Base-by-base conservation (phyloP, 2,329 filamentous ascomycete genomes). In the Fusarium staphyleae region DNA sequence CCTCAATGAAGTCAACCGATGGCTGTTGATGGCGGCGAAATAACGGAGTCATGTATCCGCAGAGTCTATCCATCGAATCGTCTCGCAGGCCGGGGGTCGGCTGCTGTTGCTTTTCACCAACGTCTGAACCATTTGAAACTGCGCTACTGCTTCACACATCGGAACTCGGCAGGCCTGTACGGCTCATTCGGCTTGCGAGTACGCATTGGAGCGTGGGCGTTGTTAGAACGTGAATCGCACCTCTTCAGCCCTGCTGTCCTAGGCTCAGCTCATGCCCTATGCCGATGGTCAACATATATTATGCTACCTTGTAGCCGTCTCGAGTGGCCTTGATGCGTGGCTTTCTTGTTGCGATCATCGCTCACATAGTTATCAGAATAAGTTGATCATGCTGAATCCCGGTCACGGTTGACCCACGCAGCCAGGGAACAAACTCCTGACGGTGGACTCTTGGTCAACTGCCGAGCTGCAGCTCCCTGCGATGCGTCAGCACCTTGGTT, bases 401-500 rank as follows among this genome's bases (percentile, higher is more conserved):
- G 26, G 34, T n/a, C 34, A 29, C 16, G 32, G 29, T 19, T 34
- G 41, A 30, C 47, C 45, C 50, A 44, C 48, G 46, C 37, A n/a
- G 35, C 39, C 33, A 26, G 32, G 19, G 30, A 35, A 28, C 34
- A 47, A 39, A 19, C 45, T 34, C 41, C 4, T 35, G 19, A 19
- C 30, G 41, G 55, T 45, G 42, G 49, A 40, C 29, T 50, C 44
- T 16, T 14, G 14, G 5, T 28, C 51, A 63, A 65, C 56, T 66
- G 56, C 63, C 61, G 63, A 65, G 63, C 56, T 52, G 55, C 45
- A 60, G 52, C 42, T 56, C 53, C 45, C 42, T 62, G 57, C 45
- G 46, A 39, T 41, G 52, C 54, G 58, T 63, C 49, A 66, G 61
- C 55, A 63, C 59, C 52, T 63, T 66, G 63, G 55, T 56, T 63